A percentile compares a stretch with the other conserved stretches of the same genome.
These are phyloP conservation scores for Hyphochytrium catenoides DNA, from an alignment of 352 stramenopile genomes.

Conservation along the genomic window DNA sequence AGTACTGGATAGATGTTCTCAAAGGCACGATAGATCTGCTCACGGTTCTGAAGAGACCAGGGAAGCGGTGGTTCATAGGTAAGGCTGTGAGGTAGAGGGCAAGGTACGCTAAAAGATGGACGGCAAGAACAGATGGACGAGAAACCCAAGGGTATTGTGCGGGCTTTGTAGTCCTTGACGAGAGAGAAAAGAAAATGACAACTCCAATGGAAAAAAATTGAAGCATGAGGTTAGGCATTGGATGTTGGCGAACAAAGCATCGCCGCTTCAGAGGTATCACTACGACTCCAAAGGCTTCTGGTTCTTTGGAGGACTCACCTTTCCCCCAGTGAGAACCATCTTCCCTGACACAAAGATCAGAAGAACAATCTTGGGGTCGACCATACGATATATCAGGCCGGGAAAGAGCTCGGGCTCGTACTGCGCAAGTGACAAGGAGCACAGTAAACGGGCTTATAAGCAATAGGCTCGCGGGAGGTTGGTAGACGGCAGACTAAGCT, in stretches of 20 bases:
- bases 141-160: neutral
- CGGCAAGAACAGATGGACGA: too few species aligned
- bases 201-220: conserved; percentile 2
- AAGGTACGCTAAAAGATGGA: too few species aligned
- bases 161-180: neutral
- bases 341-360: conserved; percentile 98
- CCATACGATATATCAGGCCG: conserved; percentile 94
- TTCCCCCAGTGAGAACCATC: conserved; percentile 82
- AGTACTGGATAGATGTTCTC: conserved; percentile 29
- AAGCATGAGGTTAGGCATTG: neutral
- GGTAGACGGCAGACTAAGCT: too few species aligned
- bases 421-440: conserved; percentile 9
- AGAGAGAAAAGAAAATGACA: neutral
- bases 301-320: conserved; percentile 13
- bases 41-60: conserved; percentile 16
- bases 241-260: neutral
- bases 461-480: too few species aligned
- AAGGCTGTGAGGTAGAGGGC: neutral
- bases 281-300: neutral
- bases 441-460: too few species aligned
- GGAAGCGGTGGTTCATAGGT: conserved; percentile 2
- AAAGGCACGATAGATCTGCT: conserved; percentile 18
- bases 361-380: conserved; percentile 90
- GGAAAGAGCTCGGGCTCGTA: conserved; percentile 99
- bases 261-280: neutral